phyloP scores from a whole-genome alignment of 78 protist genomes.

The Dictyostelium firmibasis region DNA sequence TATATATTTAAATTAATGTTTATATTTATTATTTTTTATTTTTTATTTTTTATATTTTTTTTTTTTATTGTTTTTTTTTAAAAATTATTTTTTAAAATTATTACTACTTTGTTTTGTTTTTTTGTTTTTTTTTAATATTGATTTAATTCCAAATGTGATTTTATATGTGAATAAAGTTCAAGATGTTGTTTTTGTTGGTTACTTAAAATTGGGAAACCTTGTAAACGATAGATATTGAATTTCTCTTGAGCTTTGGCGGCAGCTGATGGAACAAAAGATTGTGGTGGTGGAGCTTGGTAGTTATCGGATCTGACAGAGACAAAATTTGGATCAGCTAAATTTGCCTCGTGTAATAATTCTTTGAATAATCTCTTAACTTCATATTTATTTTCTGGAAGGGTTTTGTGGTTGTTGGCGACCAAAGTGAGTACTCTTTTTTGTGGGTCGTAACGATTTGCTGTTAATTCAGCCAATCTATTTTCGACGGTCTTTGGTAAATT shows the following conservation, averaged over 20 bases:
- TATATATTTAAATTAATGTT: not conserved
- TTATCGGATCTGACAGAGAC: constrained; percentile 4
- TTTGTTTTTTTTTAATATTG: not conserved
- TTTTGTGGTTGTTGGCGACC: constrained; percentile 14
- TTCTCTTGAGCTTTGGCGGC: not conserved
- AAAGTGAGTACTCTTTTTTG: not conserved
- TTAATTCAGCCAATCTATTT: constrained; percentile 23
- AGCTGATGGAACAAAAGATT: constrained; percentile 5
- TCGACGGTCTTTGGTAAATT: constrained; percentile 20
- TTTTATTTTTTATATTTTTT: not conserved
- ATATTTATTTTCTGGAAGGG: constrained; percentile 15
- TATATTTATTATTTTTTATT: not conserved
- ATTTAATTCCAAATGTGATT: constrained; percentile 10
- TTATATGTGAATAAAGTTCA: not conserved
- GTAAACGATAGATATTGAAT: constrained; percentile 4
- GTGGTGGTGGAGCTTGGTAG: not conserved
- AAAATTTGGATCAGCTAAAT: constrained; percentile 60
- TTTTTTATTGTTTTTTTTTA: not conserved
- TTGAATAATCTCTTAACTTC: constrained; percentile 12
- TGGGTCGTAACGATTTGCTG: not conserved
- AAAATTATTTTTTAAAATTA: not conserved
- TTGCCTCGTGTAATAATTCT: constrained; percentile 26
- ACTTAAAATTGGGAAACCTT: constrained; percentile 46
- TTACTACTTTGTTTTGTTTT: not conserved
- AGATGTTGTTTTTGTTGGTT: not conserved